phyloP scores from a whole-genome alignment of 139 green algal genomes.

The Chlamydomonas sp. region DNA sequence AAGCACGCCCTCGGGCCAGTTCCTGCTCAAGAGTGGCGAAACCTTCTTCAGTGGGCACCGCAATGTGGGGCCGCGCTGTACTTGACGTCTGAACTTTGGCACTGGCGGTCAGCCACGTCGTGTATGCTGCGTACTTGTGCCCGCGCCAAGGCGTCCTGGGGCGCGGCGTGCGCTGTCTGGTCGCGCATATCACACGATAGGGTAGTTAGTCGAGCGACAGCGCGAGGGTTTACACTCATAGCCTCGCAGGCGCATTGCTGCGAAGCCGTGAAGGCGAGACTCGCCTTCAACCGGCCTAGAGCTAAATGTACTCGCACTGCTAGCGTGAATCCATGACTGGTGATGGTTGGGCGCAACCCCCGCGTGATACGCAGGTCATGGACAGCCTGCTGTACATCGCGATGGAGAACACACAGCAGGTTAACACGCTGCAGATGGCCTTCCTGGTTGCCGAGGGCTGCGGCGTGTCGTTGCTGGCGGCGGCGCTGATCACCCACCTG shows the following conservation, averaged over 20 bases:
- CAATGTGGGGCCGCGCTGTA: neutral
- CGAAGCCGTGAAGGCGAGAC: neutral
- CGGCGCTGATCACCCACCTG: slow-evolving; percentile 11
- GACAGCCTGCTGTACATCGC: neutral
- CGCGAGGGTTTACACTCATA: too few relatives aligned
- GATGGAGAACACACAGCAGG: neutral
- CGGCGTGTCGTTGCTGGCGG: slow-evolving; percentile 19
- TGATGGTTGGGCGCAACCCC: too few relatives aligned
- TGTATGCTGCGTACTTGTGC: too few relatives aligned
- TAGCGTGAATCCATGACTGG: too few relatives aligned
- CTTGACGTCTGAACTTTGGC: too few relatives aligned
- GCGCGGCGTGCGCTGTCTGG: too few relatives aligned
- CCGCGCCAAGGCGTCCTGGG: too few relatives aligned
- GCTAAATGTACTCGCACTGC: too few relatives aligned
- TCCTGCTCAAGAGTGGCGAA: slow-evolving; percentile 11
- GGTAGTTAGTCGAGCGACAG: too few relatives aligned
- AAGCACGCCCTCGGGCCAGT: slow-evolving; percentile 3
- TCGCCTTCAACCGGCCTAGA: neutral
- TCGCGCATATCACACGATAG: too few relatives aligned
- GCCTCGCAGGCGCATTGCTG: too few relatives aligned
- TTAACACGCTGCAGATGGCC: slow-evolving; percentile 19
- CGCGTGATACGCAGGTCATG: neutral
- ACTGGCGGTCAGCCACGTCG: too few relatives aligned
- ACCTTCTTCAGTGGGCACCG: slow-evolving; percentile 4
- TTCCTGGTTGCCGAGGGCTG: slow-evolving; percentile 18